phyloP scores from a whole-genome alignment of 176 grass and related monocot species.

The sorghum (Sorghum bicolor) region Sorghum_bicolor_NCBIv3 NC_012870.2:1389501-1390000 shows the following conservation, averaged over 20 bases:
- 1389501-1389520: background rate
- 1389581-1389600: background rate
- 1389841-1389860: conserved; percentile 83
- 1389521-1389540: conserved; percentile 1
- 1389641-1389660: background rate
- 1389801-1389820: conserved; percentile 85
- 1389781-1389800: conserved; percentile 85
- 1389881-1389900: conserved; percentile 84
- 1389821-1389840: conserved; percentile 85
- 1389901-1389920: conserved; percentile 81
- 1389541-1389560: background rate
- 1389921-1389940: conserved; percentile 79
- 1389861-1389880: conserved; percentile 81
- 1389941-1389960: conserved; percentile 68
- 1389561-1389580: background rate
- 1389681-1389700: conserved; percentile 30
- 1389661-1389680: background rate
- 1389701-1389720: conserved; percentile 89
- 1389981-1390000: conserved; percentile 84
- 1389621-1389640: background rate
- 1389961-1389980: conserved; percentile 69
- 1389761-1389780: conserved; percentile 77
- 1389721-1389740: conserved; percentile 61
- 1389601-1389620: background rate
- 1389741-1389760: conserved; percentile 94